Base-by-base conservation (phyloP, 2,329 filamentous ascomycete species). In the Penicillium hesseltinei region DNA sequence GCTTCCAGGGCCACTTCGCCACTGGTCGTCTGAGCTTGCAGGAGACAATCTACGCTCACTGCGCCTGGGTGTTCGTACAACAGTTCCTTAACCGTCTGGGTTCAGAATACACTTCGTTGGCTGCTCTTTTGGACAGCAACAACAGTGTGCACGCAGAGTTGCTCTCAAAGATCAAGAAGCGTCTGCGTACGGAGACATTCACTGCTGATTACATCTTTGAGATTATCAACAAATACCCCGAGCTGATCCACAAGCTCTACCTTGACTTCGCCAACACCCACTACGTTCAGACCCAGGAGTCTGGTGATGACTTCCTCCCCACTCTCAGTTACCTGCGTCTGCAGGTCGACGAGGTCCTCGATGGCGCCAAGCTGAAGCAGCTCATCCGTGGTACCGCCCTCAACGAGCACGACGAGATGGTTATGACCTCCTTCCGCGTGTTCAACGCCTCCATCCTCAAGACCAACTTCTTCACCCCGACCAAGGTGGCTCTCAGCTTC, bases 121-220 rank as follows among this genome's bases (percentile, higher is more conserved):
- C 88, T 8, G 88, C 91, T 50, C 85, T 95, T 10, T 78, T 99
- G 57, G 90, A 97, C 71, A 71, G 83, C 27, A 88, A 85, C 71
- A 95, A 96, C 77, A 94, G 88, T 66, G 84, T 86, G 1, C 92
- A 97, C 69, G 90, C 89, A 19, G 91, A 94, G 68, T 83, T 97
- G 58, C 83, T 99, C 36, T 89, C 90, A 31, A 97, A 95, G 80
- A 85, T 99, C 70, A 99, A 99, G 86, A 92, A 92, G 68, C 88
- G 94, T 69, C 84, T 99, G 59, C 89, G 94, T 70, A 94, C 90
- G 0, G 94, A 99, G 79, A 99, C 94, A 0, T 99, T 99, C 75
- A 99, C 94, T 0, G 90, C 94, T 5, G 93, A 97, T 71, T 99
- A 99, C 79, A 97, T 99, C 67, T 86, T 93, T 29, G 93, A 99